Base-by-base conservation (phyloP, 768 basidiomycete species). In the Tulasnella sp. region DNA sequence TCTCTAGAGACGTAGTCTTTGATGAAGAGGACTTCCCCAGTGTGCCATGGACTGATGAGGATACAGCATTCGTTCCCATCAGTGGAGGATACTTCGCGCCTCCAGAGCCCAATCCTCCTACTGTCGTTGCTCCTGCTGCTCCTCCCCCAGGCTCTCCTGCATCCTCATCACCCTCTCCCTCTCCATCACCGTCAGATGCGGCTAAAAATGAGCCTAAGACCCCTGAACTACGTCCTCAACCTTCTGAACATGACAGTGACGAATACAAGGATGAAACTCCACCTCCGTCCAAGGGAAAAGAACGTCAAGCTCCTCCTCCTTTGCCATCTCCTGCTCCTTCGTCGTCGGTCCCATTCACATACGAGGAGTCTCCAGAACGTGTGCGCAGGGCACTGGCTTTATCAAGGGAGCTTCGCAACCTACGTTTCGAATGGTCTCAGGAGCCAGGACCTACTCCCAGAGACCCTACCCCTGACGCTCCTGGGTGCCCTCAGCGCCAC, bases 1-100 rank as follows among this genome's bases (percentile, higher is more conserved):
- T 69, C 3, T 73, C 69, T 37, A 19, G 63, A 19, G 52, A 73
- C 35, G 75, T 72, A 12, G 35, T 69, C 8, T 76, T 75, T 62
- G 67, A 74, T 41, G 75, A 75, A 35, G 17, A 63, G 11, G 62
- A 68, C 5, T 71, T 71, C 69, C 69, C 69, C 9, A 36, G 65
- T 4, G 37, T 65, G 7, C 62, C 62, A 66, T 40, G 64, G 62
- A 64, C 9, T 12, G 29, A 59, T 1, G 47, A 62, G 29, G 69
- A 71, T 59, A 37, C 62, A 35, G 67, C 41, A 5, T 69, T 47
- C 41, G 40, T 71, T 29, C 65, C 39, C 11, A 64, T 67, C 39
- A 40, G 62, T 40, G 63, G 71, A 26, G 71, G 62, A 17, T 65
- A 44, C 65, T 34, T 22, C n/a, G 22, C 47, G 3, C 42, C 69